Conservation (phyloP, 73 alveolate species). For the Paraurostyla sp. region DNA sequence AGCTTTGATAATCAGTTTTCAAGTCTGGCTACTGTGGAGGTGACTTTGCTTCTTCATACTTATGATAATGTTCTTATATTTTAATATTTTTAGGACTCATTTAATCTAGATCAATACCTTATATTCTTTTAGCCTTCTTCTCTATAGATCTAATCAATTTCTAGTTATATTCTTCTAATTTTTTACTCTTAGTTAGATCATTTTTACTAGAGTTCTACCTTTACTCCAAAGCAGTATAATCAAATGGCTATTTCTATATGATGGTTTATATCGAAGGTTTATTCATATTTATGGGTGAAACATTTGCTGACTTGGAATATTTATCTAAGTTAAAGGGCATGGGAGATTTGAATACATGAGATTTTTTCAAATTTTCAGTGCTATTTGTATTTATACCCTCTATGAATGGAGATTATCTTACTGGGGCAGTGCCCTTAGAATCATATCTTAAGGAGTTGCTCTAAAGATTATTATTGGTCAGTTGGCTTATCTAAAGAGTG, state of each 20-base stretch:
- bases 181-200: neutral
- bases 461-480: neutral
- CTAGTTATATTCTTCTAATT: neutral
- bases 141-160: neutral
- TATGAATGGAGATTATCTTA: no score
- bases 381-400: neutral
- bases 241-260: slow-evolving; percentile 19
- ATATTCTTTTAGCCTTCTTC: slow-evolving; percentile 7
- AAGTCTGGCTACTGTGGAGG: neutral
- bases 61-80: neutral
- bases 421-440: no score
- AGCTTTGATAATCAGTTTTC: neutral
- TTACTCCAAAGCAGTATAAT: neutral
- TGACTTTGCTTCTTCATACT: slow-evolving; percentile 11
- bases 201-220: neutral
- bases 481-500: neutral
- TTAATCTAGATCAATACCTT: neutral
- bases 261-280: neutral
- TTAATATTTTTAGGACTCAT: slow-evolving; percentile 7
- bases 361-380: slow-evolving; percentile 8
- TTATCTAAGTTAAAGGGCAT: slow-evolving; percentile 31
- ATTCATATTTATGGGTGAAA: neutral
- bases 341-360: slow-evolving; percentile 19
- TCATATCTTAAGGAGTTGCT: neutral
- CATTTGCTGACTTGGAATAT: slow-evolving; percentile 10